Evolutionary conservation across 2,329 filamentous ascomycete species (phyloP).

Genomic region (Aspergillus sojae): DNA sequence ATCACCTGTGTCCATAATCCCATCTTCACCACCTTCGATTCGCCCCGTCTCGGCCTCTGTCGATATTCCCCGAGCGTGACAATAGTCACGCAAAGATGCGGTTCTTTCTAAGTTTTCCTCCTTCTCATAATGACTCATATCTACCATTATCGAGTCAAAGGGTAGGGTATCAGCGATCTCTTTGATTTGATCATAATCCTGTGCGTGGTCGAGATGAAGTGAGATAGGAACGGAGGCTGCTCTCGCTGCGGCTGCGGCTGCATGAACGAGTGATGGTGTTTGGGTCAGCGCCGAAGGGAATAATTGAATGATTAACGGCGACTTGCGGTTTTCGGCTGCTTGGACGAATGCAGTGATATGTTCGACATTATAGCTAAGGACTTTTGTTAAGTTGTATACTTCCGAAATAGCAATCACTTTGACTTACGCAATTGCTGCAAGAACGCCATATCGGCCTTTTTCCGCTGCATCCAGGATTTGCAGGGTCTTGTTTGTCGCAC

Average conservation of each 20-base stretch:
- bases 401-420: background rate
- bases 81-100: conserved; percentile 60
- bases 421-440: conserved; percentile 25
- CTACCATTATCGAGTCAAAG: conserved; percentile 73
- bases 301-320: conserved; percentile 13
- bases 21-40: conserved; percentile 72
- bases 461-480: conserved; percentile 20
- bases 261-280: conserved; percentile 48
- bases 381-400: background rate
- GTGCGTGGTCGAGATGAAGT: conserved; percentile 65
- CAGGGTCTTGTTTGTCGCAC: conserved; percentile 15
- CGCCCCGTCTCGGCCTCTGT: conserved; percentile 69
- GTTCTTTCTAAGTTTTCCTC: conserved; percentile 67
- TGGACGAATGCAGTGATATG: conserved; percentile 8
- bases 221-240: conserved; percentile 59
- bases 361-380: conserved; percentile 8
- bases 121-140: conserved; percentile 71
- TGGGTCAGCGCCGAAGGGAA: conserved; percentile 21
- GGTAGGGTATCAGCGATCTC: conserved; percentile 56
- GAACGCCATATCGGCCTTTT: conserved; percentile 19
- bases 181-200: conserved; percentile 60
- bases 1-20: conserved; percentile 66
- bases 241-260: conserved; percentile 55
- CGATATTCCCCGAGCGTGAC: conserved; percentile 63
- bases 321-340: conserved; percentile 10